Percentiles rank a stretch among this genome's conserved stretches.
Evolutionary conservation across 768 basidiomycete genomes (phyloP).

Genomic region (Mycena metata): DNA sequence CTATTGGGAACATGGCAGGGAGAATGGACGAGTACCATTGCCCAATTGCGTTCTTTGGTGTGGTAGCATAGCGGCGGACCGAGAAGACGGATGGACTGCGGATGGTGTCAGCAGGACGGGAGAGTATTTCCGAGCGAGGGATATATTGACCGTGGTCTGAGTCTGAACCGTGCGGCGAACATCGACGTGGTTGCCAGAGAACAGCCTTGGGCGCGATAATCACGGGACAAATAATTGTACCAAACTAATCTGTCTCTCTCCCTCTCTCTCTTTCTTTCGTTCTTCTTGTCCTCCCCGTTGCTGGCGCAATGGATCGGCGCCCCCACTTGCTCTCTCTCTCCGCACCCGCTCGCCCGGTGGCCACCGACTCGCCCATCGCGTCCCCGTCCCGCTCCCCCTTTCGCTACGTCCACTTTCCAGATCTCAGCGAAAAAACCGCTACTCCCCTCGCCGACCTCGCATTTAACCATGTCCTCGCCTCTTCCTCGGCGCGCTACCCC

Average conservation of each 20-base stretch:
- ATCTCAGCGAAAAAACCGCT: slow-evolving; percentile 45
- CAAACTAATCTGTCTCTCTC: slow-evolving; percentile 28
- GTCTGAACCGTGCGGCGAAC: neutral
- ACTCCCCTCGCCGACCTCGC: slow-evolving; percentile 45
- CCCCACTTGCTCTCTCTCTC: slow-evolving; percentile 50
- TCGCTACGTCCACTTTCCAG: slow-evolving; percentile 48
- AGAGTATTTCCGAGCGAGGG: neutral
- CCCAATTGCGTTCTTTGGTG: slow-evolving; percentile 64
- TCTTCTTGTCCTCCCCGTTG: slow-evolving; percentile 38
- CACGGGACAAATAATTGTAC: neutral
- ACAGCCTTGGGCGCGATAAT: neutral
- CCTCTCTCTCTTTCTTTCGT: slow-evolving; percentile 39
- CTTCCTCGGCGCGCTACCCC: slow-evolving; percentile 23
- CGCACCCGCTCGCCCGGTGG: slow-evolving; percentile 45
- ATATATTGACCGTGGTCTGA: neutral
- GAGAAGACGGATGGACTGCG: slow-evolving; percentile 1
- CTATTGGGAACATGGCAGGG: slow-evolving; percentile 85
- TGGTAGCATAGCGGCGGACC: slow-evolving; percentile 23
- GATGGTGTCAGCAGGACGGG: slow-evolving; percentile 29
- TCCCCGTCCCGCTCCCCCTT: slow-evolving; percentile 51
- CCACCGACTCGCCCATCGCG: slow-evolving; percentile 44
- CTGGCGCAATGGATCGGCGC: slow-evolving; percentile 50
- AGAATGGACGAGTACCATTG: slow-evolving; percentile 77
- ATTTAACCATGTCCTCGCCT: slow-evolving; percentile 1
- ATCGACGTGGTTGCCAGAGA: slow-evolving; percentile 4